Percentiles rank a stretch among this genome's conserved stretches.
Conservation (phyloP, 306 rosid genomes). For the Hippophae gyantsensis region DNA sequence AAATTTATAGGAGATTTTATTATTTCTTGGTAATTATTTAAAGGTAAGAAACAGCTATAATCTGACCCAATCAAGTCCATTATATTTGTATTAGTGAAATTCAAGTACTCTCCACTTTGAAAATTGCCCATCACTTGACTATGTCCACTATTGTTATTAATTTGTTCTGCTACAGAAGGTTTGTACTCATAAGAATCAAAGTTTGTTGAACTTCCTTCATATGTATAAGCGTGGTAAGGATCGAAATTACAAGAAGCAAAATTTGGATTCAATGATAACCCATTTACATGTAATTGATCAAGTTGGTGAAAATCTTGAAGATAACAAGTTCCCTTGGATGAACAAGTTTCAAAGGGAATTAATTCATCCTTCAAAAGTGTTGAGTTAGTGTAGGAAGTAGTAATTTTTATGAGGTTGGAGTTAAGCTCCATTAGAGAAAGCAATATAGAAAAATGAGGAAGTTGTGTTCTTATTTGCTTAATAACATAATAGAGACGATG, state of each 20-base stretch:
- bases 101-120: constrained; percentile 30
- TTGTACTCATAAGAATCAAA: constrained; percentile 35
- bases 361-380: constrained; percentile 26
- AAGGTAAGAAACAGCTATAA: constrained; percentile 21
- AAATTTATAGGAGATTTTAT: constrained; percentile 34
- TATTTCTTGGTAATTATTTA: constrained; percentile 27
- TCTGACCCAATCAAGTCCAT: constrained; percentile 27
- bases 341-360: constrained; percentile 27
- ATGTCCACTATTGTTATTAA: constrained; percentile 9
- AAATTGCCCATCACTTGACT: constrained; percentile 52
- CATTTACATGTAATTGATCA: constrained; percentile 32
- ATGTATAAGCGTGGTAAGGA: constrained; percentile 17
- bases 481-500: constrained; percentile 13
- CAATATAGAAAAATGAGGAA: constrained; percentile 10
- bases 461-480: constrained; percentile 20
- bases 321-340: constrained; percentile 31
- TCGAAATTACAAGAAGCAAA: constrained; percentile 33
- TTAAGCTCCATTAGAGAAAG: constrained; percentile 45
- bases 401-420: constrained; percentile 29
- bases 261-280: constrained; percentile 38
- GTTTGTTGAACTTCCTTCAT: constrained; percentile 22
- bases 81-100: constrained; percentile 31
- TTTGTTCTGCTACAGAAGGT: constrained; percentile 27
- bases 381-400: constrained; percentile 18
- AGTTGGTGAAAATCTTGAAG: constrained; percentile 59